phyloP scores from a whole-genome alignment of 176 grass and related monocot genomes.

The Pharus latifolius region DNA sequence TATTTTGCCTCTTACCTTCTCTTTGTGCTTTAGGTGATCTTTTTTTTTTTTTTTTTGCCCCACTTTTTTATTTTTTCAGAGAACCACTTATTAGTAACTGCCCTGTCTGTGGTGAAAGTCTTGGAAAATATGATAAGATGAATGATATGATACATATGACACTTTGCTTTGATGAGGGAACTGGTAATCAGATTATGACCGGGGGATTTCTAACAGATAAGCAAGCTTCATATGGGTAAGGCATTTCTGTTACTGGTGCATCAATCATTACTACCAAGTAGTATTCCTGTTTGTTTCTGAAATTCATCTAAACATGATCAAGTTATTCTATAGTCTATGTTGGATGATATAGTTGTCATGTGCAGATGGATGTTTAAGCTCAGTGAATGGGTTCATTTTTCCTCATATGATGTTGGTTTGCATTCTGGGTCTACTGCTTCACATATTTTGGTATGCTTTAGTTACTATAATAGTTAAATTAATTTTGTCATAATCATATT shows the following conservation, averaged over 20 bases:
- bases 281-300: background rate
- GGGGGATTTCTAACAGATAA: constrained; percentile 97
- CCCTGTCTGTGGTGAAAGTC: constrained; percentile 91
- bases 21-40: no score
- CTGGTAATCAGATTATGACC: constrained; percentile 92
- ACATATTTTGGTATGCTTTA: constrained; percentile 74
- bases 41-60: no score
- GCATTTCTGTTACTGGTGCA: background rate
- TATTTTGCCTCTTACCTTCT: no score
- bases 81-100: constrained; percentile 92
- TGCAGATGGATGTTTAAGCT: constrained; percentile 97
- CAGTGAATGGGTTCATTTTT: constrained; percentile 87
- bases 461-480: constrained; percentile 1
- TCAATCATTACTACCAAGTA: background rate
- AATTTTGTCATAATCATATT: constrained; percentile 9
- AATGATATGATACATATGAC: constrained; percentile 99
- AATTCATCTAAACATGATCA: background rate
- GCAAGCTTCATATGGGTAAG: constrained; percentile 90
- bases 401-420: constrained; percentile 91
- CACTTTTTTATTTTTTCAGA: constrained; percentile 35
- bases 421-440: constrained; percentile 71
- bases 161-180: constrained; percentile 98
- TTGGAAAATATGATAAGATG: constrained; percentile 82
- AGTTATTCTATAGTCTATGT: constrained; percentile 2
- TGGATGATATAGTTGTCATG: constrained; percentile 7